phyloP scores from a whole-genome alignment of 495 filamentous ascomycete genomes.

The Talaromyces ruber region DNA sequence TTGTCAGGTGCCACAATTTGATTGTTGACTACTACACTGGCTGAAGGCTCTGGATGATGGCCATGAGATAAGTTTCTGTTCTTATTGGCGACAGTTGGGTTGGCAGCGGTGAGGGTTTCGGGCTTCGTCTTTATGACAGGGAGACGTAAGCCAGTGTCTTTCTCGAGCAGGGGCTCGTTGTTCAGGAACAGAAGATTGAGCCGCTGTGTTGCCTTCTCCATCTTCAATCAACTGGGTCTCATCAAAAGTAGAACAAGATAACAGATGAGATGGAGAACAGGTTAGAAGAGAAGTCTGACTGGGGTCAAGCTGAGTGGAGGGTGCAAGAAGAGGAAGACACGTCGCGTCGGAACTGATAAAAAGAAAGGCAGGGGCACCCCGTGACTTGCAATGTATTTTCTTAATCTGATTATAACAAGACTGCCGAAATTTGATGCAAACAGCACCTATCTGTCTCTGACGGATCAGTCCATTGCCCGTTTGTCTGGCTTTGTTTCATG shows the following conservation, averaged over 20 bases:
- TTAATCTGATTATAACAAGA: neutral
- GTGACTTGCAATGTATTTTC: neutral
- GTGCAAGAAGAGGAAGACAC: neutral
- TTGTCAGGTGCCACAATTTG: neutral
- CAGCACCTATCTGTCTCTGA: neutral
- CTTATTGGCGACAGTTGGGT: neutral
- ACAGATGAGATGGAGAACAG: neutral
- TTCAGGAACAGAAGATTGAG: slow-evolving; percentile 18
- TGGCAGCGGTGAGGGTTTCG: neutral
- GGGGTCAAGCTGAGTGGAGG: neutral
- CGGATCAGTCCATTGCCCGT: neutral
- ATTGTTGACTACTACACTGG: neutral
- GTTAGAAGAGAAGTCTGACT: neutral
- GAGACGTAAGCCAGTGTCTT: slow-evolving; percentile 14
- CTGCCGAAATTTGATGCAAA: neutral
- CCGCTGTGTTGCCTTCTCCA: slow-evolving; percentile 15
- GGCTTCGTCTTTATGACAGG: neutral
- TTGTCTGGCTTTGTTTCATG: neutral
- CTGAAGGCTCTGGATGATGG: neutral
- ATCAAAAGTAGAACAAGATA: neutral
- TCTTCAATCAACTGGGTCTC: slow-evolving; percentile 1
- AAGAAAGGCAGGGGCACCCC: neutral
- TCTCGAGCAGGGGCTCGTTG: slow-evolving; percentile 12
- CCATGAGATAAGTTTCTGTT: neutral
- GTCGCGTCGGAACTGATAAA: neutral